phyloP scores from a whole-genome alignment of 768 basidiomycete species.

The Tricholoma bakamatsutake region DNA sequence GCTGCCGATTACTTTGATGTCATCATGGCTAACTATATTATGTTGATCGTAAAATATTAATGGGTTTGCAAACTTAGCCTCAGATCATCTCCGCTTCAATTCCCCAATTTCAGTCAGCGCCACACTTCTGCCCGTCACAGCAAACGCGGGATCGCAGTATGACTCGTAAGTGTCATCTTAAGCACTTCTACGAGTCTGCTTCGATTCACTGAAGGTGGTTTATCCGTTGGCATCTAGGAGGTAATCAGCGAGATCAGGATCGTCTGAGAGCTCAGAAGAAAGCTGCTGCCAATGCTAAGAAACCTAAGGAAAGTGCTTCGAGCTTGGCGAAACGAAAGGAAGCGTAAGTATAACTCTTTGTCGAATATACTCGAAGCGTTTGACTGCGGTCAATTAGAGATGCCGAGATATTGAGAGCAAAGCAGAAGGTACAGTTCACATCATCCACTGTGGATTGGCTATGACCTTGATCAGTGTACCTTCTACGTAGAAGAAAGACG shows the following conservation, averaged over 20 bases:
- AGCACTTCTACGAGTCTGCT: constrained; percentile 9
- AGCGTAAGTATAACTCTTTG: constrained; percentile 44
- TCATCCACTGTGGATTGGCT: constrained; percentile 1
- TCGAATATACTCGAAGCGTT: constrained; percentile 5
- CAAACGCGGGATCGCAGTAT: constrained; percentile 24
- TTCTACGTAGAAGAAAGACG: constrained; percentile 48
- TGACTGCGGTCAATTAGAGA: constrained; percentile 43
- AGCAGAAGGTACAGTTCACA: constrained; percentile 62
- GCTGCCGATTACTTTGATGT: constrained; percentile 3
- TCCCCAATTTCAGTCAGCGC: background rate
- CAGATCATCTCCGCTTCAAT: constrained; percentile 20
- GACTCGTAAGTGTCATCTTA: constrained; percentile 44
- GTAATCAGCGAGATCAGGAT: constrained; percentile 77
- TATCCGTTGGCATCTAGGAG: constrained; percentile 41
- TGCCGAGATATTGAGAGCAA: constrained; percentile 67
- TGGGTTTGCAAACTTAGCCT: constrained; percentile 13
- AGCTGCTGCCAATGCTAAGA: constrained; percentile 44
- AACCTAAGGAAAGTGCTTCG: constrained; percentile 65
- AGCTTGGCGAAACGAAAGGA: constrained; percentile 67
- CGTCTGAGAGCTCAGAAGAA: constrained; percentile 74
- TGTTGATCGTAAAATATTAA: no score
- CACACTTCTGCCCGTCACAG: background rate
- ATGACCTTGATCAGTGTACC: background rate
- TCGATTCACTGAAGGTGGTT: constrained; percentile 17
- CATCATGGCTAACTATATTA: no score